Evolutionary conservation across 2,329 filamentous ascomycete genomes (phyloP).

Genomic region (Diaporthe sp.): DNA sequence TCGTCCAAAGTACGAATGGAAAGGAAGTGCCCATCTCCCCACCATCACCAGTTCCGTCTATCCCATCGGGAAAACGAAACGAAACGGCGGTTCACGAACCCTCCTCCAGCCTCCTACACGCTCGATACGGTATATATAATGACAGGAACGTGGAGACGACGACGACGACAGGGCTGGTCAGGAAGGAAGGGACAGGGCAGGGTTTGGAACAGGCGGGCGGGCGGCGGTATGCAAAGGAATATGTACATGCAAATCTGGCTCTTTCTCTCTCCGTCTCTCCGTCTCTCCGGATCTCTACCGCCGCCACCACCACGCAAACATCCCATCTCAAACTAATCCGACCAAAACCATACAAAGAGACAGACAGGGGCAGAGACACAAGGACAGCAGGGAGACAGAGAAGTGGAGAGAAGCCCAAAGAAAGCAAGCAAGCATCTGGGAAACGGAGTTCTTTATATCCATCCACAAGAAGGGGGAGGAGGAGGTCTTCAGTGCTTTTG

Average conservation of each 20-base stretch:
- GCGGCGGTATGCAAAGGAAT: background rate
- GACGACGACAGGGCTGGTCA: background rate
- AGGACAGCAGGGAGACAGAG: background rate
- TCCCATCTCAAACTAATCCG: background rate
- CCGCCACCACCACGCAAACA: too few relatives aligned
- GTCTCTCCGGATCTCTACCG: too few relatives aligned
- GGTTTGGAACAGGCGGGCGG: background rate
- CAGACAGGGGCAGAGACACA: accelerated
- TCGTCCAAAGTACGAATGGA: background rate
- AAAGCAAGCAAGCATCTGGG: conserved; percentile 25
- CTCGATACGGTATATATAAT: conserved; percentile 26
- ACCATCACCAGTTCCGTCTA: background rate
- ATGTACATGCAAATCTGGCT: conserved; percentile 31
- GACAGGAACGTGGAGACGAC: background rate
- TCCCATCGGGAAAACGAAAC: background rate
- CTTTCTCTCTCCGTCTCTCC: background rate
- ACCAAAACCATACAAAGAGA: background rate
- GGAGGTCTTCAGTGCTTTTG: background rate
- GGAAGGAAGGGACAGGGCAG: background rate
- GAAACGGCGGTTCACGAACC: background rate
- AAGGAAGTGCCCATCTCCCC: background rate
- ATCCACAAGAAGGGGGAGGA: background rate
- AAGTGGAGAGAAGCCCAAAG: background rate
- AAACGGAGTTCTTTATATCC: conserved; percentile 23
- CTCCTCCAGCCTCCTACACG: background rate